A percentile compares a stretch with the other conserved stretches of the same genome.
phyloP scores from a whole-genome alignment of 2,329 filamentous ascomycete species.

The Cladobotryum protrusum region DNA sequence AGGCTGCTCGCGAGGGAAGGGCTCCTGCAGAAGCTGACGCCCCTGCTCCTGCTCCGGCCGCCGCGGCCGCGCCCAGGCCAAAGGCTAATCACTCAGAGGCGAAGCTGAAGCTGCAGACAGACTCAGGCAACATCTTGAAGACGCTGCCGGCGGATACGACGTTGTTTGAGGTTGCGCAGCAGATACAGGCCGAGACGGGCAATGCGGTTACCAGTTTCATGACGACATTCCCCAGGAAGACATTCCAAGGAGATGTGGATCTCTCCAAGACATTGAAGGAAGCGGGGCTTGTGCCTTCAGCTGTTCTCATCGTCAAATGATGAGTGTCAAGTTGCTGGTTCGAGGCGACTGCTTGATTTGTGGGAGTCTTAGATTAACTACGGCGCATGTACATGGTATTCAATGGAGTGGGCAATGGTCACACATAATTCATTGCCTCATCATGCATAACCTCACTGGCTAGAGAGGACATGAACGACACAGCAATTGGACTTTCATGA shows the following conservation, averaged over 20 bases:
- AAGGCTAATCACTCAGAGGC: slow-evolving; percentile 72
- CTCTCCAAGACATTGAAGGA: slow-evolving; percentile 91
- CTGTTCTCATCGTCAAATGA: slow-evolving; percentile 71
- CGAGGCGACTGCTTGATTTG: no score
- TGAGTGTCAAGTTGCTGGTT: background rate
- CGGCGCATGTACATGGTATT: no score
- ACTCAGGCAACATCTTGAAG: slow-evolving; percentile 70
- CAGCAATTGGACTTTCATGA: slow-evolving; percentile 14
- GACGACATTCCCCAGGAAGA: slow-evolving; percentile 82
- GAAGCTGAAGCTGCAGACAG: slow-evolving; percentile 73
- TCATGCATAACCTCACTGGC: no score
- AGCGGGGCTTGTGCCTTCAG: slow-evolving; percentile 81
- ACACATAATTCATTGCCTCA: no score
- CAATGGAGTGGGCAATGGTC: no score
- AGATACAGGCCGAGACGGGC: slow-evolving; percentile 65
- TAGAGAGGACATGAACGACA: no score
- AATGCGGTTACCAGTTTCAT: slow-evolving; percentile 68
- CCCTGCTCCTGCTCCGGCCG: slow-evolving; percentile 40
- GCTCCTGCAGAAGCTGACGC: slow-evolving; percentile 37
- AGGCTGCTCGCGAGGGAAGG: slow-evolving; percentile 78
- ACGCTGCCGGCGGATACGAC: slow-evolving; percentile 85
- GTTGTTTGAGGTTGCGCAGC: slow-evolving; percentile 82
- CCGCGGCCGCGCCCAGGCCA: slow-evolving; percentile 49
- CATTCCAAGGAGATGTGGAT: slow-evolving; percentile 61
- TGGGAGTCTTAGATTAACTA: background rate